phyloP scores from a whole-genome alignment of 2,329 filamentous ascomycete genomes.

The Triangularia setosa region DNA sequence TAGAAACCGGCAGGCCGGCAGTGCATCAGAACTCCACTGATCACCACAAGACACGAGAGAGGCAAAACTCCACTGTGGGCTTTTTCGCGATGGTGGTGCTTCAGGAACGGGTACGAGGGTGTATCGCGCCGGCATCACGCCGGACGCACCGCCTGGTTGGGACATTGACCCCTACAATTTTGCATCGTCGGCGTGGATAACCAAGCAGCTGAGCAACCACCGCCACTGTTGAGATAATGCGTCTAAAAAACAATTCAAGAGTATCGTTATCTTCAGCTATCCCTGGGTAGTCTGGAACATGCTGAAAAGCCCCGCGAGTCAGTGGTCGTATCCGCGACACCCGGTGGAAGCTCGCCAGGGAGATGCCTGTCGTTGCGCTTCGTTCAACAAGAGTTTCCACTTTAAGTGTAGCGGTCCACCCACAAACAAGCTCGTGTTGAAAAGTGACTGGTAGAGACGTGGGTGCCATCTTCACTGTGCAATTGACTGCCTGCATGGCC shows the following conservation, averaged over 20 bases:
- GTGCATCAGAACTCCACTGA: constrained; percentile 10
- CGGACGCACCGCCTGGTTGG: not conserved
- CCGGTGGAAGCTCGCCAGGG: not conserved
- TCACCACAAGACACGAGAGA: constrained; percentile 9
- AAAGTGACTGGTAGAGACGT: not conserved
- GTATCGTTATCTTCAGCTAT: not conserved
- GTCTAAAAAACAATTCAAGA: not conserved
- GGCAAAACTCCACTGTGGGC: constrained; percentile 7
- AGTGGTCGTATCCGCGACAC: not conserved
- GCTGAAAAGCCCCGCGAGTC: not conserved
- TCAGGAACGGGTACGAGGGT: not conserved
- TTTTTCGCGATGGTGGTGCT: not conserved
- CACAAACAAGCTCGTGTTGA: not conserved
- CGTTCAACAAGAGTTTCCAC: not conserved
- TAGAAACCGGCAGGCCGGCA: constrained; percentile 7
- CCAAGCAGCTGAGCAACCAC: not conserved
- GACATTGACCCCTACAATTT: not conserved
- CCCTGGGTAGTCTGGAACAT: not conserved
- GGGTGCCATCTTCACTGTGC: not conserved
- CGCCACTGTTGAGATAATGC: not conserved
- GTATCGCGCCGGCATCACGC: not conserved
- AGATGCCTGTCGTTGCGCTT: not conserved
- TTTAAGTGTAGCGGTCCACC: not conserved
- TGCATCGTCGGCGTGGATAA: not conserved
- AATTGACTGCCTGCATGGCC: not conserved